phyloP scores from a whole-genome alignment of 2,329 filamentous ascomycete species.

The Epichloe sp. region DNA sequence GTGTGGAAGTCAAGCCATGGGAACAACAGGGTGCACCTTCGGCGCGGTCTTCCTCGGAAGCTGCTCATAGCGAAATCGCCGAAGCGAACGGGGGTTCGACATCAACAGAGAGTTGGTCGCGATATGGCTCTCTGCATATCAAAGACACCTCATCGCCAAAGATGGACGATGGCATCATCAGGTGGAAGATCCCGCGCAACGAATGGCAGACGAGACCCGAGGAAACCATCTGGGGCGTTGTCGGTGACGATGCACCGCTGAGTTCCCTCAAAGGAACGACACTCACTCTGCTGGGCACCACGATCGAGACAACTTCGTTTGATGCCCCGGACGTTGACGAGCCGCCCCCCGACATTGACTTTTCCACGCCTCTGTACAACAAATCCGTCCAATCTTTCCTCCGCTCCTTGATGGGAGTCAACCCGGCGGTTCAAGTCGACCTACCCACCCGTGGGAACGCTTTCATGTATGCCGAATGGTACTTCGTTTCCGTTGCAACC shows the following conservation, averaged over 20 bases:
- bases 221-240: slow-evolving; percentile 55
- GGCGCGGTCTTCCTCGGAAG: slow-evolving; percentile 14
- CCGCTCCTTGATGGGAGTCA: slow-evolving; percentile 48
- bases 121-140: slow-evolving; percentile 21
- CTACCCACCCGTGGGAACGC: slow-evolving; percentile 53
- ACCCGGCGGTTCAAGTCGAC: slow-evolving; percentile 41
- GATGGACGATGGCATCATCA: slow-evolving; percentile 8
- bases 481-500: slow-evolving; percentile 56
- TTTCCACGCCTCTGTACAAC: slow-evolving; percentile 42
- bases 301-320: slow-evolving; percentile 66
- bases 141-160: slow-evolving; percentile 16
- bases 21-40: slow-evolving; percentile 19
- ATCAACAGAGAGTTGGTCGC: slow-evolving; percentile 18
- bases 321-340: slow-evolving; percentile 54
- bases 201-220: slow-evolving; percentile 30
- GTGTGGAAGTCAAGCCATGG: slow-evolving; percentile 46
- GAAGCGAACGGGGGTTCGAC: slow-evolving; percentile 2
- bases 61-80: slow-evolving; percentile 14
- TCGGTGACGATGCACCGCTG: slow-evolving; percentile 48
- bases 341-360: slow-evolving; percentile 23
- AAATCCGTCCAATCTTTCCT: slow-evolving; percentile 62
- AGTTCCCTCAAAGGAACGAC: slow-evolving; percentile 65
- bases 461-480: slow-evolving; percentile 60
- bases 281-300: slow-evolving; percentile 66
- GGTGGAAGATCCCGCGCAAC: slow-evolving; percentile 17